Percentiles rank a stretch among this genome's conserved stretches.
Conservation (phyloP, 331 rosid genomes). For the Saraca asoca region DNA sequence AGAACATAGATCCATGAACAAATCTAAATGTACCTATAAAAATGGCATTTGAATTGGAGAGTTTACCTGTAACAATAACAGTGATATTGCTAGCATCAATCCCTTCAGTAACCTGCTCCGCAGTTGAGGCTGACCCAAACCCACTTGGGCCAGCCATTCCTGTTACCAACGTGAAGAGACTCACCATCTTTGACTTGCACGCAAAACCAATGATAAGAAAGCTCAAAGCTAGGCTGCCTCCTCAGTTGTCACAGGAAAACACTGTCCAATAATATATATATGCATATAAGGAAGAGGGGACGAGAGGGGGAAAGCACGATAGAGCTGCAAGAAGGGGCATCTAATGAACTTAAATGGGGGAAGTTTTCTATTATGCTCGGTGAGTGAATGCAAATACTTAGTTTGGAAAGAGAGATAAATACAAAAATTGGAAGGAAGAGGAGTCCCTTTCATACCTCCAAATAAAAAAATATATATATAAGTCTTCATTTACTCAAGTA, state of each 20-base stretch:
- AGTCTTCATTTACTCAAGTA: no score
- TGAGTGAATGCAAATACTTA: no score
- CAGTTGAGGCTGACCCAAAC: conserved; percentile 90
- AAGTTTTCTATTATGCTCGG: no score
- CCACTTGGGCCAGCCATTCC: conserved; percentile 80
- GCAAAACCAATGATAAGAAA: background rate
- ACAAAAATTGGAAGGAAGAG: no score
- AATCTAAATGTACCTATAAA: no score
- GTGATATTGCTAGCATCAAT: conserved; percentile 71
- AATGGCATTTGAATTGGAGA: no score
- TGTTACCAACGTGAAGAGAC: conserved; percentile 55
- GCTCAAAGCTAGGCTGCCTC: conserved; percentile 10
- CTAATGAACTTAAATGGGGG: no score
- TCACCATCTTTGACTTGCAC: conserved; percentile 38
- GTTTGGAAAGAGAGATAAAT: no score
- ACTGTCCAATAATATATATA: background rate
- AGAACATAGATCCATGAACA: no score
- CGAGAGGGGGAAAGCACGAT: background rate
- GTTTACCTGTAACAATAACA: conserved; percentile 77
- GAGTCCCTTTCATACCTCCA: no score
- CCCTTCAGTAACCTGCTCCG: conserved; percentile 74
- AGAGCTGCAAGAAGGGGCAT: background rate
- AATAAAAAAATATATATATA: no score
- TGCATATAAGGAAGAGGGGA: background rate
- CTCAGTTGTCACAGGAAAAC: background rate